phyloP scores from a whole-genome alignment of 129 eudicot species.

The Artemisia argyi region DNA sequence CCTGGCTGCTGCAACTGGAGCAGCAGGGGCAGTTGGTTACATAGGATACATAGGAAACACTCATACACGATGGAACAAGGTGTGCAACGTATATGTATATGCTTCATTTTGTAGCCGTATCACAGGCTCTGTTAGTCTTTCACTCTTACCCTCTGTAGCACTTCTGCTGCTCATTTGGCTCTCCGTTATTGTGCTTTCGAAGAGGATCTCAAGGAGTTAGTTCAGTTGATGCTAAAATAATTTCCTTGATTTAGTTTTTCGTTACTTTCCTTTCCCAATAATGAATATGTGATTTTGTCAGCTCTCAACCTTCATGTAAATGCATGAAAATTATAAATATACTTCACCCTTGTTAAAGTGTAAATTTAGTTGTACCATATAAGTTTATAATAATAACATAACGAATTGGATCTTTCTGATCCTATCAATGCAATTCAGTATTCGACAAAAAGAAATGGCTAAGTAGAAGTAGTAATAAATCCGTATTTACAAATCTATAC shows the following conservation, averaged over 20 bases:
- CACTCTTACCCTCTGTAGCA: constrained; percentile 46
- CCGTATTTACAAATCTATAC: too few relatives aligned
- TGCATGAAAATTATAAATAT: too few relatives aligned
- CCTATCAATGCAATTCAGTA: too few relatives aligned
- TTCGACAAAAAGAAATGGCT: too few relatives aligned
- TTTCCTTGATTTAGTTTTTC: background rate
- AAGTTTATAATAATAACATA: too few relatives aligned
- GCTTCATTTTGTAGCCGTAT: constrained; percentile 54
- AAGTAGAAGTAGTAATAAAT: too few relatives aligned
- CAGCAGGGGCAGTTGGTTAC: constrained; percentile 71
- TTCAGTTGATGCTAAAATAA: background rate
- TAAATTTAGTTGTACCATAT: too few relatives aligned
- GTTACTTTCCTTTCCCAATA: background rate
- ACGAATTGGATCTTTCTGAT: too few relatives aligned
- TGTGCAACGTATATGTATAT: constrained; percentile 49
- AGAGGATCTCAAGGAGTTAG: constrained; percentile 28
- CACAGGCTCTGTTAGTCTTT: constrained; percentile 40
- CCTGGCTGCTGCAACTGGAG: constrained; percentile 66
- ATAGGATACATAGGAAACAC: constrained; percentile 67
- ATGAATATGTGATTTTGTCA: background rate
- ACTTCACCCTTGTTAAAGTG: too few relatives aligned
- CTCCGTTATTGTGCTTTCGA: constrained; percentile 45
- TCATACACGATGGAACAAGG: constrained; percentile 52
- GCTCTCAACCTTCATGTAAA: background rate
- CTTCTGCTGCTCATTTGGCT: constrained; percentile 57